A percentile compares a stretch with the other conserved stretches of the same genome.
Conservation (phyloP, 352 stramenopile species). For the Phytopythium oedochilum region DNA sequence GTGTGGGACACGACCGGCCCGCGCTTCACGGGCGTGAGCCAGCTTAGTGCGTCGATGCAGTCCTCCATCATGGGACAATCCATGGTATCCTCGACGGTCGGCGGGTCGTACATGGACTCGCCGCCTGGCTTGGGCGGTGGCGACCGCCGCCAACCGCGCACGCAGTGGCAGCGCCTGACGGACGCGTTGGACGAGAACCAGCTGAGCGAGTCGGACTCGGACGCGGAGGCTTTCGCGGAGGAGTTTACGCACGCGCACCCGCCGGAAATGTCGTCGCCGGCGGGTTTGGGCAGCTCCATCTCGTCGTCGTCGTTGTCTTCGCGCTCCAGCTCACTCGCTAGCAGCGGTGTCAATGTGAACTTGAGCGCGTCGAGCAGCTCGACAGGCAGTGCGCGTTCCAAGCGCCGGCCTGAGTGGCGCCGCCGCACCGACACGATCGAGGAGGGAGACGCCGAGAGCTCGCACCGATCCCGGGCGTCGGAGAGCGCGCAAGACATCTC, state of each 20-base stretch:
- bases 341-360: constrained; percentile 12
- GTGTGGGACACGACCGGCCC: constrained; percentile 56
- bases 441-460: constrained; percentile 9
- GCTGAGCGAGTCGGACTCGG: constrained; percentile 34
- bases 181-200: constrained; percentile 44
- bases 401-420: constrained; percentile 31
- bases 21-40: constrained; percentile 52
- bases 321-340: constrained; percentile 20
- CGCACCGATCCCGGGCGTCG: not conserved
- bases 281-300: constrained; percentile 11
- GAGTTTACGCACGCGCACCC: constrained; percentile 42
- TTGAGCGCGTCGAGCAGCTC: constrained; percentile 13
- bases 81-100: constrained; percentile 27
- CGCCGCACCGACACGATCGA: constrained; percentile 34
- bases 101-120: constrained; percentile 36
- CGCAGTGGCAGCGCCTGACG: constrained; percentile 15
- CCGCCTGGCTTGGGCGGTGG: constrained; percentile 25
- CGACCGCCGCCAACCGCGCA: constrained; percentile 2
- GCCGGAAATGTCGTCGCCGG: constrained; percentile 25
- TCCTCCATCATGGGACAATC: constrained; percentile 38
- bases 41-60: constrained; percentile 40
- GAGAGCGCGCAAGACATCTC: constrained; percentile 7
- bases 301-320: constrained; percentile 17
- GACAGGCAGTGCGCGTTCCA: constrained; percentile 7
- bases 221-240: constrained; percentile 33